Conservation (phyloP, 225 moss, liverwort and hornwort species). For the Physcomitrium patens region DNA sequence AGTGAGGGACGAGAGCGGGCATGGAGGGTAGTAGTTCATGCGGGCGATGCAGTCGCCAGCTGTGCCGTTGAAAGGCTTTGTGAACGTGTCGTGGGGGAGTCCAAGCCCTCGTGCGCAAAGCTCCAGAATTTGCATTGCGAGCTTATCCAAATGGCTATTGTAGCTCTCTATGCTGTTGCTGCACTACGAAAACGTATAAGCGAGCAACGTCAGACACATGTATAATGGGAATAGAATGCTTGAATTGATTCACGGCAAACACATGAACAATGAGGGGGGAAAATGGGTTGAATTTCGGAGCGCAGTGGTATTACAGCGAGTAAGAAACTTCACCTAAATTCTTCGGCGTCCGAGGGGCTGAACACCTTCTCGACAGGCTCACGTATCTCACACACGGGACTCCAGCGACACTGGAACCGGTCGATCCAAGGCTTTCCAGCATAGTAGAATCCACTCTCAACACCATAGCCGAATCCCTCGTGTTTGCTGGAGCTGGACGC, state of each 20-base stretch:
- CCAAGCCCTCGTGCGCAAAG: slow-evolving; percentile 58
- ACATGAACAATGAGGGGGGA: too few species aligned
- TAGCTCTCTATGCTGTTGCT: slow-evolving; percentile 52
- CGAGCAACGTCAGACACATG: too few species aligned
- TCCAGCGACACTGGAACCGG: slow-evolving; percentile 65
- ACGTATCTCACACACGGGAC: slow-evolving; percentile 53
- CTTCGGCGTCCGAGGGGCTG: slow-evolving; percentile 43
- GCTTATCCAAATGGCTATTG: slow-evolving; percentile 45
- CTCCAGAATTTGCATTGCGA: slow-evolving; percentile 50
- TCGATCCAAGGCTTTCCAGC: slow-evolving; percentile 67
- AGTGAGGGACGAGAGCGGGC: slow-evolving; percentile 77
- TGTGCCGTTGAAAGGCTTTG: slow-evolving; percentile 48
- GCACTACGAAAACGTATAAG: background rate
- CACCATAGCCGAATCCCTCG: slow-evolving; percentile 81
- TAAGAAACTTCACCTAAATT: slow-evolving; percentile 36
- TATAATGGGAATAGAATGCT: too few species aligned
- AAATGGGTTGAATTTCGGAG: too few species aligned
- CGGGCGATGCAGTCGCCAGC: slow-evolving; percentile 66
- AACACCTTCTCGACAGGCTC: slow-evolving; percentile 63
- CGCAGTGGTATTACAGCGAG: too few species aligned
- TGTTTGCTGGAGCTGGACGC: slow-evolving; percentile 54
- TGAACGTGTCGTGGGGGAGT: slow-evolving; percentile 50
- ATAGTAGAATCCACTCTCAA: slow-evolving; percentile 62
- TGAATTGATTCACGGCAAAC: too few species aligned
- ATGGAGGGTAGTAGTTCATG: slow-evolving; percentile 88